Conservation (phyloP, 2,329 filamentous ascomycete species). For the Penicillium polonicum region DNA sequence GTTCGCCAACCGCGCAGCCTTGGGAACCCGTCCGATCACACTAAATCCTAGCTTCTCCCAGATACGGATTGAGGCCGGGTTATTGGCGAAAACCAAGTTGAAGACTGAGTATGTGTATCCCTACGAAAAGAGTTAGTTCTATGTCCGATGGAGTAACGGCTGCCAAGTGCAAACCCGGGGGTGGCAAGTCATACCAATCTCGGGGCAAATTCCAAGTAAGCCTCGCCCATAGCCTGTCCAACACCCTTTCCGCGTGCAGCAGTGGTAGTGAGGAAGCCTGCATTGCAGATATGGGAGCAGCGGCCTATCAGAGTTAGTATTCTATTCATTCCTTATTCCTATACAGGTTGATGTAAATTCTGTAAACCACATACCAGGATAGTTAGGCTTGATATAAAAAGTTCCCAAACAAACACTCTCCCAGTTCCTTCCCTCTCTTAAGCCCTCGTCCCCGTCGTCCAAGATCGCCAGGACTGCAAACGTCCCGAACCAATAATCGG, state of each 20-base stretch:
- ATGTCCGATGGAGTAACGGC: neutral
- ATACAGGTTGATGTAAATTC: neutral
- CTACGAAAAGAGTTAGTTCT: constrained; percentile 19
- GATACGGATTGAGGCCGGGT: constrained; percentile 39
- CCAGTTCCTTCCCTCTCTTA: constrained; percentile 35
- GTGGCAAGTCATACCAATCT: constrained; percentile 29
- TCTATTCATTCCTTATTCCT: neutral
- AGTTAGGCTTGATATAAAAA: constrained; percentile 45
- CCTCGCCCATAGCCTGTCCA: constrained; percentile 37
- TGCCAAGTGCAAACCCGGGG: neutral
- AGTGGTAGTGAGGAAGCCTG: constrained; percentile 37
- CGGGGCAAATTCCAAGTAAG: constrained; percentile 40
- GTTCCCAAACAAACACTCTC: constrained; percentile 38
- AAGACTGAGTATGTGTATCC: constrained; percentile 45
- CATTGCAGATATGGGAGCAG: constrained; percentile 43
- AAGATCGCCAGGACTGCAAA: constrained; percentile 37
- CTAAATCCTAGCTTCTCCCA: constrained; percentile 41
- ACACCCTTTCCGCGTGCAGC: constrained; percentile 36
- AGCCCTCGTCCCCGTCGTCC: constrained; percentile 18
- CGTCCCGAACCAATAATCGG: constrained; percentile 41
- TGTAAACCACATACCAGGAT: constrained; percentile 33
- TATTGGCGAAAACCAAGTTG: constrained; percentile 43
- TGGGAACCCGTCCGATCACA: constrained; percentile 40
- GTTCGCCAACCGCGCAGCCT: constrained; percentile 36
- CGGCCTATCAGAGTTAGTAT: constrained; percentile 27